phyloP scores from a whole-genome alignment of 108 stramenopile genomes.

The Asterionellopsis glacialis region DNA sequence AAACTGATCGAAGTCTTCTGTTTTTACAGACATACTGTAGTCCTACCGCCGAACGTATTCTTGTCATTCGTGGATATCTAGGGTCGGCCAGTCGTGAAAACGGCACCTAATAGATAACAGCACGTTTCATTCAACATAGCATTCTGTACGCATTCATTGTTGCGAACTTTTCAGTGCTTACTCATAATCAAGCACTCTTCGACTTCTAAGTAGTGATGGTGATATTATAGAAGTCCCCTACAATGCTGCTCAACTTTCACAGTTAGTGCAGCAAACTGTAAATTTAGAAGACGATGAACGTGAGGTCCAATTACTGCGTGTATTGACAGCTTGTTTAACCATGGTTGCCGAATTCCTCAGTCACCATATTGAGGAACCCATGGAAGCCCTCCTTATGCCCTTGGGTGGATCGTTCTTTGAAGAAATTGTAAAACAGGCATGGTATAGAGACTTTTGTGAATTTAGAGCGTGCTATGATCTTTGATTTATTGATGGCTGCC shows the following conservation, averaged over 20 bases:
- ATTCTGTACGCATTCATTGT: no score
- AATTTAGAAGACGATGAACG: neutral
- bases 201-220: no score
- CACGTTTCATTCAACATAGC: no score
- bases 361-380: slow-evolving; percentile 54
- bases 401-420: slow-evolving; percentile 63
- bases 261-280: neutral
- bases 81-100: no score
- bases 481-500: slow-evolving; percentile 72
- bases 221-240: no score
- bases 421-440: slow-evolving; percentile 65
- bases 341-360: slow-evolving; percentile 77
- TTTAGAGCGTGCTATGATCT: slow-evolving; percentile 54
- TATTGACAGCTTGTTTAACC: slow-evolving; percentile 39
- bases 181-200: no score
- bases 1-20: no score
- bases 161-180: no score
- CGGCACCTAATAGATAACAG: no score
- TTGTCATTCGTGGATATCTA: no score
- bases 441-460: slow-evolving; percentile 66
- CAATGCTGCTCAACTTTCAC: neutral
- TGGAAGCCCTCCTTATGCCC: slow-evolving; percentile 69
- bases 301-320: slow-evolving; percentile 46
- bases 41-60: no score
- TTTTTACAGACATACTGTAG: no score